A percentile compares a stretch with the other conserved stretches of the same genome.
phyloP scores from a whole-genome alignment of 192 early-diverging fungal genomes.

The Rhizophagus clarus region DNA sequence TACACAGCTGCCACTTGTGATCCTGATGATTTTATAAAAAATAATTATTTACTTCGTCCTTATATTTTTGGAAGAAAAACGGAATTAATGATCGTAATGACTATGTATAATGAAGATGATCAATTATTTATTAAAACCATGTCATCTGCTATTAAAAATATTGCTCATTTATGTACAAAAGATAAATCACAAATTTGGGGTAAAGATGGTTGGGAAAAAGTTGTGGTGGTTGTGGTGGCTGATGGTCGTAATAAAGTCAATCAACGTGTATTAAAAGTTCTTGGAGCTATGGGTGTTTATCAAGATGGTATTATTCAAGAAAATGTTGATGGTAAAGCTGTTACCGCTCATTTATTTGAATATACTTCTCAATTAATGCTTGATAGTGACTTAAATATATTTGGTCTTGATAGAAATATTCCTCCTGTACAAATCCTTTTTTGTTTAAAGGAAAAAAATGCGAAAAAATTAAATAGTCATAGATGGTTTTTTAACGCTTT shows the following conservation, averaged over 20 bases:
- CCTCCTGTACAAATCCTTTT: conserved; percentile 90
- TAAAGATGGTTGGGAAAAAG: conserved; percentile 85
- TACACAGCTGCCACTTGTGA: conserved; percentile 76
- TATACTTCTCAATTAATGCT: conserved; percentile 82
- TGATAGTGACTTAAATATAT: conserved; percentile 65
- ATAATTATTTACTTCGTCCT: conserved; percentile 69
- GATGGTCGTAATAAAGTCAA: conserved; percentile 85
- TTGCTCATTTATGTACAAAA: conserved; percentile 84
- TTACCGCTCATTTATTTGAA: conserved; percentile 86
- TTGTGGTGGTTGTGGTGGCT: conserved; percentile 88
- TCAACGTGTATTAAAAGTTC: conserved; percentile 69
- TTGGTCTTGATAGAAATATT: conserved; percentile 67
- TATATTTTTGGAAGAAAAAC: conserved; percentile 73
- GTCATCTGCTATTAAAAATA: conserved; percentile 88
- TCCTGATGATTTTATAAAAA: conserved; percentile 60
- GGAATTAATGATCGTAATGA: conserved; percentile 91
- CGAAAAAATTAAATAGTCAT: conserved; percentile 94
- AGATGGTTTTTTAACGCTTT: conserved; percentile 98
- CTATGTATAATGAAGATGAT: conserved; percentile 94
- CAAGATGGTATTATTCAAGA: conserved; percentile 72
- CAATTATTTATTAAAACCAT: conserved; percentile 88
- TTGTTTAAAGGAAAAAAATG: conserved; percentile 92
- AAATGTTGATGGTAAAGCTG: conserved; percentile 68
- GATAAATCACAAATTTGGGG: conserved; percentile 77
- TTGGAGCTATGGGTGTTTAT: conserved; percentile 82